Conservation (phyloP, 2,329 filamentous ascomycete genomes). For the Graphilbum sp. region DNA sequence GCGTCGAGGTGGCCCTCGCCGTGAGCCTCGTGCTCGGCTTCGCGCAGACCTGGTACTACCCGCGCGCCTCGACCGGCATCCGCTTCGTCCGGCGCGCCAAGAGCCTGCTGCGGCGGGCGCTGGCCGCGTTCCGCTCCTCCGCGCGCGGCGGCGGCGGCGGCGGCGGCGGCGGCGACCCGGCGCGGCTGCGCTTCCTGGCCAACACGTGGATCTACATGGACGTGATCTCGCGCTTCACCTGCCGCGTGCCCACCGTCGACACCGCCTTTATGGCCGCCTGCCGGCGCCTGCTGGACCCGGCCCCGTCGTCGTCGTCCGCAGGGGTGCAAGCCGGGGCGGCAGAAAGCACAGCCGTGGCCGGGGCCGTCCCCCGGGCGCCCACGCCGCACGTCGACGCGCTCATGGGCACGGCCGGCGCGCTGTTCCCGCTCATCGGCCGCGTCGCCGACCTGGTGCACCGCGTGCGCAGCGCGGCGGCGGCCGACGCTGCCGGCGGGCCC, state of each 20-base stretch:
- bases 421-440: slow-evolving; percentile 2
- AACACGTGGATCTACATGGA: slow-evolving; percentile 6
- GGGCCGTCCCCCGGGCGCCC: no score
- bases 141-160: background rate
- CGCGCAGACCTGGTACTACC: slow-evolving; percentile 4
- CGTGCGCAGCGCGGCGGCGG: background rate
- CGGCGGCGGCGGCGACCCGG: background rate
- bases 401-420: slow-evolving; percentile 1
- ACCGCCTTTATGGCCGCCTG: background rate
- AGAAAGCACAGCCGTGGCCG: no score
- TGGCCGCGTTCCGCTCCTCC: no score
- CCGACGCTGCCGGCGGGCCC: no score
- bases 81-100: slow-evolving; percentile 2
- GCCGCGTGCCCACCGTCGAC: background rate
- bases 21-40: background rate
- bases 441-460: slow-evolving; percentile 3
- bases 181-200: background rate
- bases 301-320: no score
- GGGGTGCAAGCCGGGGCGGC: no score
- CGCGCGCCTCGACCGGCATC: slow-evolving; percentile 2
- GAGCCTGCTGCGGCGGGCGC: background rate
- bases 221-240: slow-evolving; percentile 4
- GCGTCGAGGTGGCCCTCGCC: slow-evolving; percentile 1
- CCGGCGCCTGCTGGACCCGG: background rate
- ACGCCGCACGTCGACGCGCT: slow-evolving; percentile 1